These are phyloP conservation scores for Epicoccum nigrum DNA, from an alignment of 2,329 filamentous ascomycete species.

Conservation along the genomic window DNA sequence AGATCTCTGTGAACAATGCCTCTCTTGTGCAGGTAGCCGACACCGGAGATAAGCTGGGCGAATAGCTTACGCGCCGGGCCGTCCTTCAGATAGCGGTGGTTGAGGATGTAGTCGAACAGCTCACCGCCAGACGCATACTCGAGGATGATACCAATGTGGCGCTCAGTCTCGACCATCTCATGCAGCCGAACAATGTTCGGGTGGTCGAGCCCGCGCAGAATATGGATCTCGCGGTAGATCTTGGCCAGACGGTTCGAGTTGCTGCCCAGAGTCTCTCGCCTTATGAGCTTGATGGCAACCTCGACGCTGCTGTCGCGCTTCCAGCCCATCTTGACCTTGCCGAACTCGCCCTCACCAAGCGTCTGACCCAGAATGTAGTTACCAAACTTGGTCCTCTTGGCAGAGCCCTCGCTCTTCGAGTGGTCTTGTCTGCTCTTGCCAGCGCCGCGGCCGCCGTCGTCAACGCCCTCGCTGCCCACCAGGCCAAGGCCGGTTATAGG, in stretches of 20 bases:
- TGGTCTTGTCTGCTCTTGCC: slow-evolving; percentile 64
- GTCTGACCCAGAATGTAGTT: slow-evolving; percentile 96
- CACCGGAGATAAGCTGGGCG: slow-evolving; percentile 92
- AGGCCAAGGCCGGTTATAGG: slow-evolving; percentile 57
- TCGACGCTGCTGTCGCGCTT: slow-evolving; percentile 90
- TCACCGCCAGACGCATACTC: slow-evolving; percentile 98
- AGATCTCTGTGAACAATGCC: slow-evolving; percentile 97
- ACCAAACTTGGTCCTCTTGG: slow-evolving; percentile 87
- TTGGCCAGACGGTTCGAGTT: slow-evolving; percentile 92
- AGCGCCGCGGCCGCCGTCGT: slow-evolving; percentile 53
- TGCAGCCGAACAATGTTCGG: slow-evolving; percentile 96
- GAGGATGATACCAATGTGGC: slow-evolving; percentile 96
- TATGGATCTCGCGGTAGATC: slow-evolving; percentile 96
- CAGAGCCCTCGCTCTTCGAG: slow-evolving; percentile 55
- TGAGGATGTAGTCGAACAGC: slow-evolving; percentile 97
- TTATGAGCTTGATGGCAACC: slow-evolving; percentile 98
- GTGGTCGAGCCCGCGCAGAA: slow-evolving; percentile 84
- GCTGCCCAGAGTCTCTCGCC: slow-evolving; percentile 84
- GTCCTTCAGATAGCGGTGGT: slow-evolving; percentile 95
- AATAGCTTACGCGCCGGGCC: slow-evolving; percentile 88
- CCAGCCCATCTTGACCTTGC: slow-evolving; percentile 98
- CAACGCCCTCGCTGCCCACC: slow-evolving; percentile 57
- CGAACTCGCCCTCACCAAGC: slow-evolving; percentile 96
- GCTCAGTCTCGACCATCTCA: slow-evolving; percentile 98
- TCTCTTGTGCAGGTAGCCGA: slow-evolving; percentile 97